These are phyloP conservation scores for Castanea crenata DNA, from an alignment of 306 rosid species.

Conservation along the genomic window DNA sequence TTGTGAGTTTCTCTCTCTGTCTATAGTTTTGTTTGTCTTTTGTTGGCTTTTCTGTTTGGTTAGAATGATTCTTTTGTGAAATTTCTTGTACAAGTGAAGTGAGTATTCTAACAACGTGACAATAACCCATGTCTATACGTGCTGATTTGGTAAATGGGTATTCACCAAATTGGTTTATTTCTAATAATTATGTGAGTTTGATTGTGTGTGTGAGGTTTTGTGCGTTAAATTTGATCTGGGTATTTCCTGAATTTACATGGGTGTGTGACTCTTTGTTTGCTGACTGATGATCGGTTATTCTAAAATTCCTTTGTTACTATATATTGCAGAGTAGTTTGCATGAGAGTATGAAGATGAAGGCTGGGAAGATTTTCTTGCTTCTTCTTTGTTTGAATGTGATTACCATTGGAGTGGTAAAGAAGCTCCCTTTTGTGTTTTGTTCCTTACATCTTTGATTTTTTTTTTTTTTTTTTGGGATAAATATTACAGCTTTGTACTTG, in stretches of 20 bases:
- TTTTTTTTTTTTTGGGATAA: too few species aligned
- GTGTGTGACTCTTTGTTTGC: not conserved
- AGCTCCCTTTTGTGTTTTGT: not conserved
- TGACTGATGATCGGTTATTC: not conserved
- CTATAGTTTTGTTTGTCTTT: not conserved
- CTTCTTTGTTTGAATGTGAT: conserved; percentile 47
- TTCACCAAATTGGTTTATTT: not conserved
- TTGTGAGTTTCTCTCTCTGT: not conserved
- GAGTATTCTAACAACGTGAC: not conserved
- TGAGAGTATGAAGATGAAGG: conserved; percentile 47
- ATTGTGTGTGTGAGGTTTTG: not conserved
- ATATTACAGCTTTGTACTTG: not conserved
- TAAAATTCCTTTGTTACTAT: not conserved
- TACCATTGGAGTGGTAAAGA: conserved; percentile 50
- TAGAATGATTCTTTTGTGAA: not conserved
- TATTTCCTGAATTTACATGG: not conserved
- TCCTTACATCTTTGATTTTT: not conserved
- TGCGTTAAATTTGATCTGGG: not conserved
- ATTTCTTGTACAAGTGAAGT: not conserved
- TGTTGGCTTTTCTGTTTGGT: not conserved
- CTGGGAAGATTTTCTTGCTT: conserved; percentile 33
- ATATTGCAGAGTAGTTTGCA: conserved; percentile 23
- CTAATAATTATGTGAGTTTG: not conserved
- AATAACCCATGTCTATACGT: not conserved
- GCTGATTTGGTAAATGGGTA: not conserved